These are phyloP conservation scores for Stagonosporopsis rhizophila DNA, from an alignment of 2,329 filamentous ascomycete species.

Conservation along the genomic window DNA sequence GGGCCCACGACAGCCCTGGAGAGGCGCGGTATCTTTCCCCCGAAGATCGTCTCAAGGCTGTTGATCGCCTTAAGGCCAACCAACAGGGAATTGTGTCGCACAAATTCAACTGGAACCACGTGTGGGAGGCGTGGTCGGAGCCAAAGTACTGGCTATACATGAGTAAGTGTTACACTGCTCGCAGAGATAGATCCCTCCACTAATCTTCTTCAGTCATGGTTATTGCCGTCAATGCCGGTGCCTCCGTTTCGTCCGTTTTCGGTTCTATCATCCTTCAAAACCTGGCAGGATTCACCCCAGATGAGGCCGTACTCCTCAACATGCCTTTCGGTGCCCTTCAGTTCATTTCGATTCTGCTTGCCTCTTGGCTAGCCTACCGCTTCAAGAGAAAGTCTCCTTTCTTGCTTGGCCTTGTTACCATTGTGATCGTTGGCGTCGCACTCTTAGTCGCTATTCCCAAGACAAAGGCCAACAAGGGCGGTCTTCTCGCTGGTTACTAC, in stretches of 20 bases:
- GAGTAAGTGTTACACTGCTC: slow-evolving; percentile 10
- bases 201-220: slow-evolving; percentile 24
- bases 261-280: slow-evolving; percentile 62
- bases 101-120: slow-evolving; percentile 70
- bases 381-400: slow-evolving; percentile 66
- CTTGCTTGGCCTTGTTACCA: slow-evolving; percentile 55
- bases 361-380: slow-evolving; percentile 64
- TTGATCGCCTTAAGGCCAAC: slow-evolving; percentile 75
- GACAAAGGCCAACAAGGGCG: slow-evolving; percentile 51
- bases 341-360: slow-evolving; percentile 30
- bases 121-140: slow-evolving; percentile 63
- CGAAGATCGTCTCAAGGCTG: slow-evolving; percentile 70
- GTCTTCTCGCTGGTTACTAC: slow-evolving; percentile 68
- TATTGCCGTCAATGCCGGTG: slow-evolving; percentile 38
- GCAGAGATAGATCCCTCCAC: not conserved
- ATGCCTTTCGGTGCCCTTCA: slow-evolving; percentile 59
- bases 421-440: slow-evolving; percentile 65
- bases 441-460: slow-evolving; percentile 62
- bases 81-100: slow-evolving; percentile 75
- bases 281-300: slow-evolving; percentile 65
- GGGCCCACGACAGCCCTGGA: slow-evolving; percentile 63
- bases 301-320: slow-evolving; percentile 64
- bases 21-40: slow-evolving; percentile 67
- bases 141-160: slow-evolving; percentile 60
- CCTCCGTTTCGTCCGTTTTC: slow-evolving; percentile 65